A percentile compares a stretch with the other conserved stretches of the same genome.
Evolutionary conservation across 768 basidiomycete genomes (phyloP).

Genomic region (Coprinopsis marcescibilis): DNA sequence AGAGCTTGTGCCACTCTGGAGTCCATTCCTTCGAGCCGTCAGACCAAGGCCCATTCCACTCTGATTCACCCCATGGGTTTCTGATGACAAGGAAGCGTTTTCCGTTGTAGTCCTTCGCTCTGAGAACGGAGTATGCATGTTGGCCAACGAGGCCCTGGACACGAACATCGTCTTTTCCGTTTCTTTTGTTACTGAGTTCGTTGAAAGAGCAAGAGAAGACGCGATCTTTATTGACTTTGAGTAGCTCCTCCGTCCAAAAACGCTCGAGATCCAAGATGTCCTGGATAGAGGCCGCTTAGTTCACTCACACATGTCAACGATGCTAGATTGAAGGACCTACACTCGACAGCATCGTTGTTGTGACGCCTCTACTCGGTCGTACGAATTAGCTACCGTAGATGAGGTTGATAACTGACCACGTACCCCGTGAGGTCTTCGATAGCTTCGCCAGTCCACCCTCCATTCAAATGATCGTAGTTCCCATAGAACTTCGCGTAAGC

Average conservation of each 20-base stretch:
- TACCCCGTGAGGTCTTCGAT: slow-evolving; percentile 52
- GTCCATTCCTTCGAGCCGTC: slow-evolving; percentile 43
- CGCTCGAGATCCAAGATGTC: slow-evolving; percentile 40
- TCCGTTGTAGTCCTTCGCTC: slow-evolving; percentile 33
- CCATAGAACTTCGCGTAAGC: slow-evolving; percentile 49
- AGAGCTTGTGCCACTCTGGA: slow-evolving; percentile 30
- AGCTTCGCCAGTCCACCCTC: slow-evolving; percentile 34
- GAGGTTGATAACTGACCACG: slow-evolving; percentile 6
- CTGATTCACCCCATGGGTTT: slow-evolving; percentile 38
- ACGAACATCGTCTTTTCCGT: slow-evolving; percentile 12
- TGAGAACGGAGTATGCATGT: slow-evolving; percentile 40
- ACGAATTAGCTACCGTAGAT: neutral
- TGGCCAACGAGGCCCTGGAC: slow-evolving; percentile 26
- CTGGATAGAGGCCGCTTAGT: slow-evolving; percentile 12
- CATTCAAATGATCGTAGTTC: slow-evolving; percentile 28
- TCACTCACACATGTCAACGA: neutral
- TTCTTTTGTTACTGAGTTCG: no score
- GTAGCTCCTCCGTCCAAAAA: slow-evolving; percentile 49
- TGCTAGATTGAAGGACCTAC: slow-evolving; percentile 14
- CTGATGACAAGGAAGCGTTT: slow-evolving; percentile 41
- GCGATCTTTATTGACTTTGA: slow-evolving; percentile 36
- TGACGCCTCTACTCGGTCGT: slow-evolving; percentile 28
- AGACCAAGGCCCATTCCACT: slow-evolving; percentile 40
- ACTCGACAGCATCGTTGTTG: slow-evolving; percentile 26
- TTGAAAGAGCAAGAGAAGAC: slow-evolving; percentile 41